Base-by-base conservation (phyloP, 2,329 filamentous ascomycete species). In the Botrytis byssoidea region DNA sequence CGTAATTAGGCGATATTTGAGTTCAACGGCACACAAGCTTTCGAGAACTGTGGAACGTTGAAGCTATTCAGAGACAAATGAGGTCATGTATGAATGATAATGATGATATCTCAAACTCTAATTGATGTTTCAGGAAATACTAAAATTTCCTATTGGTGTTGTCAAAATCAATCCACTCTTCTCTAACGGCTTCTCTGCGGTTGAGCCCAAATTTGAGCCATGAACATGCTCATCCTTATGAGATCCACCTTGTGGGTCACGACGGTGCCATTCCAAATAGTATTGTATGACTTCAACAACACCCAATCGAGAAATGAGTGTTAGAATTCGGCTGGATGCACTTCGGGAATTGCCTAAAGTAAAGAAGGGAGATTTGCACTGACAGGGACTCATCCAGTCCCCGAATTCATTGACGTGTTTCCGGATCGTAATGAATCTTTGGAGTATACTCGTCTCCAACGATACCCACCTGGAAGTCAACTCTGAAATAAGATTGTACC, bases 41-140 rank as follows among this genome's bases (percentile, higher is more conserved):
- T 37, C 16, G 12, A n/a, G 22, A 5, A 22, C 12, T 51, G 44
- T 46, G 12, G 25, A n/a, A 66, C 37, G 32, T 18, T 51, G 32
- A 66, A 37, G 64, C 29, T 51, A 67, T 67, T 40, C 32, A 68
- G 35, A 57, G 48, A 68, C 65, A 68, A 55, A 55, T 68, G 65
- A 68, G 35, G 65, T 68, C 35, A 68, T 68, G 25, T 14, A 57
- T n/a, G 32, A 55, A 35, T 16, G 48, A 29, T 14, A 16, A 65
- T 32, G 61, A 32, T 65, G 40, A 22, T 65, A 14, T 46, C 16
- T 10, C 18, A 67, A 67, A 67, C 65, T 51, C 32, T n/a, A 51
- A 67, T 8, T 35, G 37, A 29, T 10, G 46, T 67, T 67, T 67
- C 65, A 51, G 8, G 46, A 22, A 22, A 25, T n/a, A 1, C 8